phyloP scores from a whole-genome alignment of 106 monocot species.

The Dioscorea zingiberensis region DNA sequence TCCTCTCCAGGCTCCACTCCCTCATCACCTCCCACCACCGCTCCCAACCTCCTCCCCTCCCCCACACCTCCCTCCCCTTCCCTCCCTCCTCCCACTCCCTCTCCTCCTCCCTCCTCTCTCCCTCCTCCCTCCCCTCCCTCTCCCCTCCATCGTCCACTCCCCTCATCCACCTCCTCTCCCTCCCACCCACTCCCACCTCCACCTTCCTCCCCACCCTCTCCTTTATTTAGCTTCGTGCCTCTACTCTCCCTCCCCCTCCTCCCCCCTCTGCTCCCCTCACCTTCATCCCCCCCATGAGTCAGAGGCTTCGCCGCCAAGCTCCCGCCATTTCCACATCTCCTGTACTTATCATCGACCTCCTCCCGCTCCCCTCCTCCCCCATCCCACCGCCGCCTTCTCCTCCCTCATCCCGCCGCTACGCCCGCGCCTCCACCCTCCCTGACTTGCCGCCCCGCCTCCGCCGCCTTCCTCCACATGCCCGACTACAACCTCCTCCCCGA shows the following conservation, averaged over 20 bases:
- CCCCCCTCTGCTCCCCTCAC: constrained; percentile 9
- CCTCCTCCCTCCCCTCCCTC: constrained; percentile 21
- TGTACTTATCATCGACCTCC: constrained; percentile 58
- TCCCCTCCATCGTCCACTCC: constrained; percentile 24
- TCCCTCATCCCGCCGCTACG: constrained; percentile 31
- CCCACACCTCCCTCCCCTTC: constrained; percentile 24
- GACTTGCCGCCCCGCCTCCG: constrained; percentile 61
- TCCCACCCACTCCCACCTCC: constrained; percentile 40
- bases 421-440: constrained; percentile 48
- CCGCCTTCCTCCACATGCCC: constrained; percentile 57
- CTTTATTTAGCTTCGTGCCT: constrained; percentile 65
- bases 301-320: constrained; percentile 82
- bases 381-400: too few species aligned
- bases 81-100: constrained; percentile 15
- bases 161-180: constrained; percentile 47
- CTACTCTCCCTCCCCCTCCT: constrained; percentile 12
- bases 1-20: constrained; percentile 28
- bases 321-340: constrained; percentile 59
- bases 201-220: constrained; percentile 54
- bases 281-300: constrained; percentile 54
- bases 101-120: constrained; percentile 7
- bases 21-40: constrained; percentile 44
- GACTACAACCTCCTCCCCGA: constrained; percentile 55
- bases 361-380: too few species aligned
- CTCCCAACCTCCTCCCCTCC: constrained; percentile 25